These are phyloP conservation scores for Aspergillus homomorphus DNA, from an alignment of 495 filamentous ascomycete genomes.

Conservation along the genomic window DNA sequence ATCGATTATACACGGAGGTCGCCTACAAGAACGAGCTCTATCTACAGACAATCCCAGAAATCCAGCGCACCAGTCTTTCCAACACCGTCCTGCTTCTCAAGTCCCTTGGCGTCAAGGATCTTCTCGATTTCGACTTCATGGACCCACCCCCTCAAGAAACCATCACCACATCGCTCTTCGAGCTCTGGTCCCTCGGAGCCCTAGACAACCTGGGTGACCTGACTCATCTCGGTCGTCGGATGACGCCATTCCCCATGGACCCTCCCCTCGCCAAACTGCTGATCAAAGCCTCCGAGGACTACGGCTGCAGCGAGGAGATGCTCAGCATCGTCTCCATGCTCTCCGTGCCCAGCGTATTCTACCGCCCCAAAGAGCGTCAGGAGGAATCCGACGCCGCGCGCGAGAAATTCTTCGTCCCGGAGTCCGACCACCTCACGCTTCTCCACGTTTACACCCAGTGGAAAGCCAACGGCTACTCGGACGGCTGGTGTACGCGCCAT, in stretches of 20 bases:
- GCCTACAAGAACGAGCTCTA: slow-evolving; percentile 97
- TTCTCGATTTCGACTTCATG: slow-evolving; percentile 99
- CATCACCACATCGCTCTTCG: slow-evolving; percentile 95
- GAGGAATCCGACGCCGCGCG: slow-evolving; percentile 94
- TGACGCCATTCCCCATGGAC: slow-evolving; percentile 98
- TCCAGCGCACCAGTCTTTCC: slow-evolving; percentile 91
- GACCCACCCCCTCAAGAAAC: slow-evolving; percentile 98
- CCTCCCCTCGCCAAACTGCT: slow-evolving; percentile 90
- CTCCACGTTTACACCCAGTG: slow-evolving; percentile 96
- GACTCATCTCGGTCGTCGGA: slow-evolving; percentile 79
- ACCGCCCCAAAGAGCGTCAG: slow-evolving; percentile 93
- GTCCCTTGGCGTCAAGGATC: slow-evolving; percentile 87
- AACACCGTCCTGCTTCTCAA: slow-evolving; percentile 95
- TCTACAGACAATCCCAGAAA: slow-evolving; percentile 96
- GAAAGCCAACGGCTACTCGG: slow-evolving; percentile 85
- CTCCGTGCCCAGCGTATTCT: slow-evolving; percentile 94
- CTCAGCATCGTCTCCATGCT: slow-evolving; percentile 98
- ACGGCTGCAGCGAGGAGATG: slow-evolving; percentile 96
- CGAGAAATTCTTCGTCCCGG: slow-evolving; percentile 98
- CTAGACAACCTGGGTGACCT: slow-evolving; percentile 91
- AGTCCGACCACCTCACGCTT: slow-evolving; percentile 94
- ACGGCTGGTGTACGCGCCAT: slow-evolving; percentile 88
- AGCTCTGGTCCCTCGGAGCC: slow-evolving; percentile 95
- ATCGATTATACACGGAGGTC: slow-evolving; percentile 88
- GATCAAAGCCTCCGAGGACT: slow-evolving; percentile 79